phyloP scores from a whole-genome alignment of 768 basidiomycete genomes.

The Lactifluus echinatus region DNA sequence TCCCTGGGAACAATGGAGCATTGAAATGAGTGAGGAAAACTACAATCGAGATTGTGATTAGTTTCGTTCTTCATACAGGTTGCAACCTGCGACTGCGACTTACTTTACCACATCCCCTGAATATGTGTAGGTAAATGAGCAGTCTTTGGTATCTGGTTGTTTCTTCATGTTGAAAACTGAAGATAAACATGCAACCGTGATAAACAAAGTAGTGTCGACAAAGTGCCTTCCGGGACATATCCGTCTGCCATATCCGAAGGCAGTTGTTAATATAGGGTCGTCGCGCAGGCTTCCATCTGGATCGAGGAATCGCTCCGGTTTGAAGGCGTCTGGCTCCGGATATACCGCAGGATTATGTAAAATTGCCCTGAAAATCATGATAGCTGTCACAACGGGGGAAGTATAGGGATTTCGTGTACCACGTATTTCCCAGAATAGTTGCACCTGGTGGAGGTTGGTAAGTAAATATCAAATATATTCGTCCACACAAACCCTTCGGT shows the following conservation, averaged over 20 bases:
- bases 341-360: too few relatives aligned
- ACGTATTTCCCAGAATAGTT: background rate
- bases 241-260: constrained; percentile 3
- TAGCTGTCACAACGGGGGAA: background rate
- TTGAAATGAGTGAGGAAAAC: too few relatives aligned
- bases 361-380: background rate
- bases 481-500: background rate
- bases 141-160: too few relatives aligned
- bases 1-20: too few relatives aligned
- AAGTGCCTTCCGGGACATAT: background rate
- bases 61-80: too few relatives aligned
- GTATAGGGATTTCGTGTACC: background rate
- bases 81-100: too few relatives aligned
- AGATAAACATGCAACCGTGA: background rate
- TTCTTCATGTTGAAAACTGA: background rate
- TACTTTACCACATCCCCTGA: too few relatives aligned
- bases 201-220: background rate
- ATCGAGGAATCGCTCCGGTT: constrained; percentile 1
- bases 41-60: too few relatives aligned
- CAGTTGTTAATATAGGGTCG: background rate
- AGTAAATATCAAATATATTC: too few relatives aligned
- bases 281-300: background rate
- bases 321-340: too few relatives aligned
- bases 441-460: background rate
- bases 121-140: too few relatives aligned